Conservation (phyloP, 202 grass and related monocot species). For the Schoenoplectus triqueter region DNA sequence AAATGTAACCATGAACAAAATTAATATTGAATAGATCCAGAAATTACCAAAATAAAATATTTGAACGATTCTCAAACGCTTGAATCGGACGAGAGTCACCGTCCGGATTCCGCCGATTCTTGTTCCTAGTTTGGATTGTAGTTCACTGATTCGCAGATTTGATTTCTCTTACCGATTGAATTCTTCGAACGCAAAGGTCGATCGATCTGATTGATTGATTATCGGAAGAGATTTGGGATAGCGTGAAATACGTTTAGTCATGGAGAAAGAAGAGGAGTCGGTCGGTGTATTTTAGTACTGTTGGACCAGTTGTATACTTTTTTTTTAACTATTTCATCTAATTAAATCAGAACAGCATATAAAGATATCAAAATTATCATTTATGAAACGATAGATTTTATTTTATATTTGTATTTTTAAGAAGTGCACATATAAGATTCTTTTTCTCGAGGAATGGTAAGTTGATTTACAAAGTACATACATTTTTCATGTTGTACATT, state of each 20-base stretch:
- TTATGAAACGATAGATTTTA: too few species aligned
- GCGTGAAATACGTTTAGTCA: not conserved
- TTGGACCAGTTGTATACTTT: too few species aligned
- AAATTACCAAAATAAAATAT: not conserved
- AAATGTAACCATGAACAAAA: not conserved
- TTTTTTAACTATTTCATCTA: too few species aligned
- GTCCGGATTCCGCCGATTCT: not conserved
- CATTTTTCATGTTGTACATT: too few species aligned
- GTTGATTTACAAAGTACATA: too few species aligned
- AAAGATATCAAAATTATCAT: too few species aligned
- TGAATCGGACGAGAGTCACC: not conserved
- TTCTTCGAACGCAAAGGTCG: not conserved
- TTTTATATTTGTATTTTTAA: too few species aligned
- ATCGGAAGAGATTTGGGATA: not conserved
- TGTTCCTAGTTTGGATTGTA: not conserved
- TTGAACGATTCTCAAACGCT: not conserved
- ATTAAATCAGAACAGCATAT: too few species aligned
- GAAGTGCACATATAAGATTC: too few species aligned
- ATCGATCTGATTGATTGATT: not conserved
- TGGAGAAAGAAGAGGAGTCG: too few species aligned
- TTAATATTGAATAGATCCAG: conserved; percentile 7
- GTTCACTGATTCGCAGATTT: not conserved
- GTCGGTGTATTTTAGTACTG: too few species aligned
- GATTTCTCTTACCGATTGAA: not conserved
- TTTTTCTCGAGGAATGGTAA: too few species aligned